Evolutionary conservation across 1,139 yeast genomes (phyloP), one percentile per base, ranked within the genome.

Genomic region (Geotrichum klebahnii): DNA sequence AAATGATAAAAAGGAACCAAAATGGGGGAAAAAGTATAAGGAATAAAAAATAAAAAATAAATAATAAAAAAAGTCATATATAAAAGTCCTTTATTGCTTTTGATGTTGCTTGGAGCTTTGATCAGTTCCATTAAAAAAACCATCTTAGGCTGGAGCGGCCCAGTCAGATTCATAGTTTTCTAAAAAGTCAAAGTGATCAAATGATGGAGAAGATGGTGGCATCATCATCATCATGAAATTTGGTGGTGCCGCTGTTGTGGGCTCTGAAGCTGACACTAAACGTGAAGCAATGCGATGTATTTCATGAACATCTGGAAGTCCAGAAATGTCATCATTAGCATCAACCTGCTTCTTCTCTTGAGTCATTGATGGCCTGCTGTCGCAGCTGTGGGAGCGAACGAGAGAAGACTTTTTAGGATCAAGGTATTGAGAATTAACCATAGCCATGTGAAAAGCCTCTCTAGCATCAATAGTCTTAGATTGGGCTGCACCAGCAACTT

Each of bases 391-490:
- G 26, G 8, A 10, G n/a, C n/a, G n/a, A n/a, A n/a, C 14, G 34
- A 31, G 34, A 6, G n/a, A 12, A 5, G n/a, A n/a, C n/a, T n/a
- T n/a, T n/a, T n/a, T n/a, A n/a, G n/a, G n/a, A n/a, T n/a, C n/a
- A n/a, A n/a, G 19, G 19, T 9, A 20, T 19, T 24, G n/a, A 10
- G 43, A 26, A 28, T 26, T 39, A 5, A 26, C 16, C 43, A 39
- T 39, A 10, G 38, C 45, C 3, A 9, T 5, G 32, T n/a, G 33
- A 14, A 42, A 32, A 2, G 45, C 45, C 23, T 42, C 45, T 14
- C 37, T 28, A 2, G 45, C 45, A 20, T 42, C 45, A 8, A 40
- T 34, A 6, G 22, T 17, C 8, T 22, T 23, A 36, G 19, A n/a
- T 3, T 3, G 5, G 10, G 22, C 17, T 19, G 37, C 19, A 5